A percentile compares a stretch with the other conserved stretches of the same genome.
Evolutionary conservation across 2,329 filamentous ascomycete species (phyloP).

Genomic region (Penicillium hesseltinei): DNA sequence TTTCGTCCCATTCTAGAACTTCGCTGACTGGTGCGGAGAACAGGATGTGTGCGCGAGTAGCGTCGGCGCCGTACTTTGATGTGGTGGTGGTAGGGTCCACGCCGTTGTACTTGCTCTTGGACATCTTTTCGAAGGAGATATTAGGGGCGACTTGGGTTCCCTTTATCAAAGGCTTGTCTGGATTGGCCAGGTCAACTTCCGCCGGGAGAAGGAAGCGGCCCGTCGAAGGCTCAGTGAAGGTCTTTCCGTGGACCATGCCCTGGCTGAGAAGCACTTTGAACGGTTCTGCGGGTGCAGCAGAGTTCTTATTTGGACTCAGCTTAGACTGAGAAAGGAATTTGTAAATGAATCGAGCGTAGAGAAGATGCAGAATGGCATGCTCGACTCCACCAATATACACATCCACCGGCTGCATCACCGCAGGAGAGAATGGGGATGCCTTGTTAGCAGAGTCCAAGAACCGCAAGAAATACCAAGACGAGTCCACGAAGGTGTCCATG

Average conservation of each 20-base stretch:
- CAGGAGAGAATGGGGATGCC: conserved; percentile 60
- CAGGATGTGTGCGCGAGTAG: conserved; percentile 79
- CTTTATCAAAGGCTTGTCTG: conserved; percentile 59
- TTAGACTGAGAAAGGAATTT: conserved; percentile 69
- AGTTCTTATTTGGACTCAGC: conserved; percentile 36
- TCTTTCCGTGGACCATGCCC: conserved; percentile 90
- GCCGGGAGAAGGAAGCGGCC: conserved; percentile 74
- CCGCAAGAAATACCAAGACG: conserved; percentile 87
- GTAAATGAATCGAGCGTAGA: conserved; percentile 87
- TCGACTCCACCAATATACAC: conserved; percentile 88
- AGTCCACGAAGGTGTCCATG: conserved; percentile 96
- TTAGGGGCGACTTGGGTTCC: conserved; percentile 59
- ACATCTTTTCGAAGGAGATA: conserved; percentile 85
- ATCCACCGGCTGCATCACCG: conserved; percentile 67
- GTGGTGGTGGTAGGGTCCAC: conserved; percentile 77
- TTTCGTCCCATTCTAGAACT: conserved; percentile 82
- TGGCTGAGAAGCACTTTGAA: conserved; percentile 82
- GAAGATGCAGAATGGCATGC: conserved; percentile 83
- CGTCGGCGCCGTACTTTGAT: conserved; percentile 73
- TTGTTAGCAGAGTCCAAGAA: conserved; percentile 71
- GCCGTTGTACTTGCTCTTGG: conserved; percentile 90
- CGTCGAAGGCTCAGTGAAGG: conserved; percentile 70
- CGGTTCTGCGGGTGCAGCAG: conserved; percentile 60
- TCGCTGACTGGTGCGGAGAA: conserved; percentile 85
- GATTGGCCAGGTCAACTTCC: conserved; percentile 65